A percentile compares a stretch with the other conserved stretches of the same genome.
These are phyloP conservation scores for Corylus avellana DNA, from an alignment of 306 rosid genomes.

Conservation along the genomic window DNA sequence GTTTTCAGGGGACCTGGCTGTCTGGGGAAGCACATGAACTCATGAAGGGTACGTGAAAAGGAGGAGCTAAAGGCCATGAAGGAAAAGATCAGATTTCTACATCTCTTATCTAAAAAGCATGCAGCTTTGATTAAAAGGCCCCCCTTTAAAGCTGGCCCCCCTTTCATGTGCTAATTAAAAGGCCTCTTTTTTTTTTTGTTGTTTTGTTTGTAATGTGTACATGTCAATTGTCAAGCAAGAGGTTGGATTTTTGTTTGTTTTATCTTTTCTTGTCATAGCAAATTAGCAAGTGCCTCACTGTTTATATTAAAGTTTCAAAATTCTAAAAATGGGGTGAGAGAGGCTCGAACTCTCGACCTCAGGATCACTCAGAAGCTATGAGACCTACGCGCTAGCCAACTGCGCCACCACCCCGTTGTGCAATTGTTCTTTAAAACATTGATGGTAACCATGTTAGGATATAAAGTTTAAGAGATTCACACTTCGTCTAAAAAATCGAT, in stretches of 20 bases:
- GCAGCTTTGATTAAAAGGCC: not conserved
- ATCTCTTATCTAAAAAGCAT: not conserved
- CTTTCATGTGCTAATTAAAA: slow-evolving; percentile 4
- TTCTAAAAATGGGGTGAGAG: slow-evolving; percentile 39
- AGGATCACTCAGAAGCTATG: slow-evolving; percentile 40
- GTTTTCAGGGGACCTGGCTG: not conserved
- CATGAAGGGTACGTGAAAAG: not conserved
- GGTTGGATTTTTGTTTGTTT: not conserved
- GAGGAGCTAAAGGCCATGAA: not conserved
- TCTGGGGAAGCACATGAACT: not conserved
- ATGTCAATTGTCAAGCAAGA: not conserved
- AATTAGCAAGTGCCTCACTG: too few species aligned
- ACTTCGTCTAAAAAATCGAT: too few species aligned
- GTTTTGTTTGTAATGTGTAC: not conserved
- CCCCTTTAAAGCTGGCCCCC: not conserved
- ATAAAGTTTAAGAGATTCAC: too few species aligned
- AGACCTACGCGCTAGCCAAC: slow-evolving; percentile 57
- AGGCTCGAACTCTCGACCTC: slow-evolving; percentile 54
- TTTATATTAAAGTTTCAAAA: too few species aligned
- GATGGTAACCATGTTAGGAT: too few species aligned
- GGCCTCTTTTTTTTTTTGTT: not conserved
- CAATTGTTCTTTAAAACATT: too few species aligned
- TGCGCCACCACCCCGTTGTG: slow-evolving; percentile 45
- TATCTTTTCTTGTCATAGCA: too few species aligned
- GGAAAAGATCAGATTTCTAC: not conserved